Conservation (phyloP, 2,329 filamentous ascomycete species). For the Penicillium rolfsii region DNA sequence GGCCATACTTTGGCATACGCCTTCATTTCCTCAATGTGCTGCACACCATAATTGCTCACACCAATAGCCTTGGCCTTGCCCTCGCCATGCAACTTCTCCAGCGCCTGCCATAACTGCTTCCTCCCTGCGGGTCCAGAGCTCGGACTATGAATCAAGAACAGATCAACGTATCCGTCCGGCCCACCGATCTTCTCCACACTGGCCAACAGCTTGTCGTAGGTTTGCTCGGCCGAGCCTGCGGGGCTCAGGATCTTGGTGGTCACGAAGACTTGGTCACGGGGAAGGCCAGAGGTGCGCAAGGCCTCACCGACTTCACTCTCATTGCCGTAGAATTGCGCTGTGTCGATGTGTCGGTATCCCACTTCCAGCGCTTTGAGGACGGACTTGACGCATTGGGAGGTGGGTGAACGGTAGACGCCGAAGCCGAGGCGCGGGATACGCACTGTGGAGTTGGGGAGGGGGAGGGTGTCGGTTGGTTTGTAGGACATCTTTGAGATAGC, state of each 20-base stretch:
- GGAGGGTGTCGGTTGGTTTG: constrained; percentile 53
- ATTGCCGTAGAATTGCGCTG: constrained; percentile 71
- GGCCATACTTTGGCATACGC: constrained; percentile 67
- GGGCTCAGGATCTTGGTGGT: constrained; percentile 70
- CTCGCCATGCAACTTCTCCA: constrained; percentile 64
- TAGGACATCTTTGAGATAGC: constrained; percentile 34
- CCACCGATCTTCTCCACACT: constrained; percentile 66
- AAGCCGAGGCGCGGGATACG: constrained; percentile 70
- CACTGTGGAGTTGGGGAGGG: constrained; percentile 54
- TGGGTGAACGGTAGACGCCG: constrained; percentile 67
- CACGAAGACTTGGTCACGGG: constrained; percentile 62
- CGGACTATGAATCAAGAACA: constrained; percentile 71
- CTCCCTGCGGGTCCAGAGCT: constrained; percentile 58
- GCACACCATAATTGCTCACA: constrained; percentile 71
- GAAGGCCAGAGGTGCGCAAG: constrained; percentile 59
- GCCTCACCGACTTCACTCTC: constrained; percentile 69
- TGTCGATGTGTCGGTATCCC: constrained; percentile 60
- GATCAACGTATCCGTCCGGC: constrained; percentile 66
- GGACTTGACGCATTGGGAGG: constrained; percentile 59
- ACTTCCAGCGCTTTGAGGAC: constrained; percentile 59
- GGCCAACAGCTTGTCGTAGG: constrained; percentile 61
- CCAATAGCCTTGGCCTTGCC: constrained; percentile 68
- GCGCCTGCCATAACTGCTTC: constrained; percentile 66
- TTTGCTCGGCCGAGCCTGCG: constrained; percentile 58
- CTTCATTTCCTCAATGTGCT: constrained; percentile 71